These are phyloP conservation scores for Alnus rubra DNA, from an alignment of 306 rosid genomes.

Conservation along the genomic window DNA sequence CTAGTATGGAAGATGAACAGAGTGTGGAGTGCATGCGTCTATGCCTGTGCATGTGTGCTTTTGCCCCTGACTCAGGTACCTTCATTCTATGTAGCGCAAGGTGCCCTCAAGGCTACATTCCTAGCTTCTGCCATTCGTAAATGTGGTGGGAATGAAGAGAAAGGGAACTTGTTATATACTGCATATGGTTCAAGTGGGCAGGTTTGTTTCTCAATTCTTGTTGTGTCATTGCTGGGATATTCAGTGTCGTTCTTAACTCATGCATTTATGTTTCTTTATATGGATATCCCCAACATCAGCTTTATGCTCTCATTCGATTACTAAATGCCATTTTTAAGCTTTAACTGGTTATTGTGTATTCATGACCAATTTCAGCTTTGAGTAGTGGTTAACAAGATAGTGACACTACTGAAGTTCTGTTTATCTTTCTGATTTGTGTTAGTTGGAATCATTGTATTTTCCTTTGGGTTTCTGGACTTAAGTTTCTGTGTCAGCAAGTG, in stretches of 20 bases:
- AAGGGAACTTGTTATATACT: constrained; percentile 66
- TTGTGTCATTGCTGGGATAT: neutral
- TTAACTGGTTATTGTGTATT: neutral
- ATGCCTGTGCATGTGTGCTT: constrained; percentile 8
- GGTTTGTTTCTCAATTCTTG: constrained; percentile 46
- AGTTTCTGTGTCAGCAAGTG: neutral
- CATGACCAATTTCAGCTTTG: neutral
- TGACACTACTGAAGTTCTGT: neutral
- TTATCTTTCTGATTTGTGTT: neutral
- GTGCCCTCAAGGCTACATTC: constrained; percentile 77
- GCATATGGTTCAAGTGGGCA: constrained; percentile 97
- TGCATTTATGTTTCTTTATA: neutral
- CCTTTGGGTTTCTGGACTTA: neutral
- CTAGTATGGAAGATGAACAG: constrained; percentile 9
- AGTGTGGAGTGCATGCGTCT: neutral
- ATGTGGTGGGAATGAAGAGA: constrained; percentile 92
- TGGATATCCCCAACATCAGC: constrained; percentile 2
- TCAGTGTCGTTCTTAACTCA: neutral
- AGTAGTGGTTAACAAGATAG: neutral
- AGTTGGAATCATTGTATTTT: neutral
- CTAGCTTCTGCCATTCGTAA: constrained; percentile 87
- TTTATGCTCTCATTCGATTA: neutral
- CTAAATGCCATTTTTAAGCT: neutral
- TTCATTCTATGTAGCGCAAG: constrained; percentile 61
- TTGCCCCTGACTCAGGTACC: constrained; percentile 19